Evolutionary conservation across 257 asterid genomes (phyloP), one percentile per base, ranked within the genome.

Genomic region (Nicotiana obtusifolia): DNA sequence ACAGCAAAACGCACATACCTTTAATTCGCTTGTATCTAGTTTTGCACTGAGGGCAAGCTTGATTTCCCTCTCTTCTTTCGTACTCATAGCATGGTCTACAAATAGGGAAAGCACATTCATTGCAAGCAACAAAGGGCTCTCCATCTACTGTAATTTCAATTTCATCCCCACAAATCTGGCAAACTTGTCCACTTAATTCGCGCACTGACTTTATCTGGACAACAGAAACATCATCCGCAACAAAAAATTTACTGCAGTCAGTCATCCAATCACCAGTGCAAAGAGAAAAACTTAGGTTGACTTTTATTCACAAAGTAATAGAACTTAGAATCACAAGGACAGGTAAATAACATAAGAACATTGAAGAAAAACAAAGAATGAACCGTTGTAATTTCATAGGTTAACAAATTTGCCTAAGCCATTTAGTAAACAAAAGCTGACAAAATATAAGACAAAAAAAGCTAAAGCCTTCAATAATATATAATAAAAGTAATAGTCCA

Each of bases 91-190:
- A 95, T 41, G 93, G 83, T 64, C 94, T 87, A 82, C 99, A 95
- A 66, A 93, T 90, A 7, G 99, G 99, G 90, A 93, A 92, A 83
- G 92, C 99, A 20, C 99, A 95, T 83, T 95, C 99, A 44, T 95
- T 92, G 97, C 99, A 95, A 1, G 98, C 99, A 82, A 92, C 97
- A 87, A 94, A 94, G 61, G 83, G 87, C 83, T 94, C 98, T 16
- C 94, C 97, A 64, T 90, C 91, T 17, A 69, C 82, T 1, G 88
- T 89, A 54, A 92, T 86, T 87, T 91, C 97, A 26, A 94, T 86
- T 83, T 91, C 97, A 82, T 94, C 98, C 83, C 84, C 95, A 41
- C 98, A 94, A 77, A 94, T 92, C 83, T 89, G 93, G 88, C 98
- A 94, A 77, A 71, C 88, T 85, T 85, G 91, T 64, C 90, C 97